phyloP scores from a whole-genome alignment of 1,284 basidiomycete genomes.

The Anthracocystis setariae region DNA sequence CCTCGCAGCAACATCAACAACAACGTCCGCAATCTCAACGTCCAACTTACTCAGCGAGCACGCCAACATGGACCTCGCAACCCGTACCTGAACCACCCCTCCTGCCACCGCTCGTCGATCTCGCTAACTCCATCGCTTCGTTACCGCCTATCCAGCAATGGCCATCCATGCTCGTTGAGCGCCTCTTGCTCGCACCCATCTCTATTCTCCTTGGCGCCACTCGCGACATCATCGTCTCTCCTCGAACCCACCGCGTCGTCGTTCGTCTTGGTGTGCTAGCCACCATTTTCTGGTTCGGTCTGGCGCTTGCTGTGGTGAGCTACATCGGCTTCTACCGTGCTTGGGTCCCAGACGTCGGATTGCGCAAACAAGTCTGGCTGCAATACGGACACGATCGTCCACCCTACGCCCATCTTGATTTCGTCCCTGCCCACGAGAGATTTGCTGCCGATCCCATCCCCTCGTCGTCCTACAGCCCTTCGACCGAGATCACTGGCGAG shows the following conservation, averaged over 20 bases:
- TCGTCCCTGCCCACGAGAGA: constrained; percentile 10
- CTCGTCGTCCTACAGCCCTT: constrained; percentile 30
- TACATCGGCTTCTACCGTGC: constrained; percentile 65
- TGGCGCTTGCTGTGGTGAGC: constrained; percentile 56
- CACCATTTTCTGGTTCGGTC: constrained; percentile 54
- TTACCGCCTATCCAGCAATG: constrained; percentile 52
- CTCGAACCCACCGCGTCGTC: constrained; percentile 61
- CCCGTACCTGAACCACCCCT: constrained; percentile 44
- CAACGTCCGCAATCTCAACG: constrained; percentile 17
- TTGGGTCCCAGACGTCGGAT: constrained; percentile 62
- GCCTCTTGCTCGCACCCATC: constrained; percentile 44
- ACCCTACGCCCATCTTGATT: constrained; percentile 41
- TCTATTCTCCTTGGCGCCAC: constrained; percentile 30
- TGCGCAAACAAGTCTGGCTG: constrained; percentile 59
- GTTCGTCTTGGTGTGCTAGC: constrained; percentile 59
- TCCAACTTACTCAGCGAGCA: constrained; percentile 18
- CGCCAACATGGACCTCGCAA: constrained; percentile 38
- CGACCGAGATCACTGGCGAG: constrained; percentile 18
- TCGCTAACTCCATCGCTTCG: constrained; percentile 43
- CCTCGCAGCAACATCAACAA: constrained; percentile 27
- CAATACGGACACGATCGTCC: constrained; percentile 52
- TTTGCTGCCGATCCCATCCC: constrained; percentile 26
- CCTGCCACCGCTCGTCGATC: constrained; percentile 32
- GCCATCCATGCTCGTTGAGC: constrained; percentile 46
- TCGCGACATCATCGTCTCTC: constrained; percentile 56